Base-by-base conservation (phyloP, 495 filamentous ascomycete genomes). In the Thermochaetoides thermophila region DNA sequence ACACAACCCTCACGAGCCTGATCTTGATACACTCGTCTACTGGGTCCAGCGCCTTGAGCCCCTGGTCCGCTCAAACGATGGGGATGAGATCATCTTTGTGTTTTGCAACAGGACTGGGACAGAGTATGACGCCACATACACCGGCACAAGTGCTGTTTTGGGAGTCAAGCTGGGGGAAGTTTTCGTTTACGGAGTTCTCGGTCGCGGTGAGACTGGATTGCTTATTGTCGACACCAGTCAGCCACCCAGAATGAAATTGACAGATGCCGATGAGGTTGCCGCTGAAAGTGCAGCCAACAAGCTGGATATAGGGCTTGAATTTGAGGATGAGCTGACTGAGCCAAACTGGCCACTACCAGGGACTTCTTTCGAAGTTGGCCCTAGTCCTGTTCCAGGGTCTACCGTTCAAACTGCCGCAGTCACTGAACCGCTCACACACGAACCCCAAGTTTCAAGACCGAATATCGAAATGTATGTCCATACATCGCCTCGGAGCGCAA, bases 21-120 rank as follows among this genome's bases (percentile, higher is more conserved):
- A 94, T 39, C 55, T 81, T 49, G 73, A 82, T 33, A 91, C 84
- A 0, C 64, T 94, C 35, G 71, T 71, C 15, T 97, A 94, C 56
- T 97, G 89, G 89, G 57, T 91, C n/a, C 73, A 76, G 42, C 64
- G 87, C 27, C 62, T 95, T 25, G 69, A 74, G 46, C 86, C 87
- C 2, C 47, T 95, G 1, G 61, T 87, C 9, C 56, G 58, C 25
- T 61, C 66, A 27, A 59, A 66, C 15, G 62, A 59, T 14, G 59
- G 66, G 3, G 61, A 66, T 6, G 78, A 81, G 44, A 66, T 82
- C 23, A 70, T 91, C 31, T 66, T 92, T 9, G 74, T 93, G 14
- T 78, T 86, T 46, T 81, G 78, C 37, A 95, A 96, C 62, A 68
- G 87, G 31, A 65, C 69, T 29, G 85, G 85, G 1, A 59, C 64